Evolutionary conservation across 352 stramenopile species (phyloP).

Genomic region (Phytophthora podocarpi): DNA sequence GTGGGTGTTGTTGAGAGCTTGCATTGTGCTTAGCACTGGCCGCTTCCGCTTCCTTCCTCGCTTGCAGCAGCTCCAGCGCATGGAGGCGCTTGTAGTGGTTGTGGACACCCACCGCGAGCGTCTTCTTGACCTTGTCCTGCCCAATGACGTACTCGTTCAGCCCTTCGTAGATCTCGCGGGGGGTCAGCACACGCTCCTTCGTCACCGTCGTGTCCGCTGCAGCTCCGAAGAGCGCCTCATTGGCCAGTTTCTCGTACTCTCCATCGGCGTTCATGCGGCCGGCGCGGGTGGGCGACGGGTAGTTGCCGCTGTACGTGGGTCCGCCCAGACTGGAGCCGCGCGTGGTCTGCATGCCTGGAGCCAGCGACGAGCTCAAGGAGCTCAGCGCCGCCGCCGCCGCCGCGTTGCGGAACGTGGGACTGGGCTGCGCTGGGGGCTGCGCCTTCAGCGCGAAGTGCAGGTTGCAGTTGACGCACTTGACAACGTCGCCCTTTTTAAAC

Average conservation of each 20-base stretch:
- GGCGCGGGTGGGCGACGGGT: constrained; percentile 16
- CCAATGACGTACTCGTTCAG: constrained; percentile 98
- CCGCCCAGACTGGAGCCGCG: constrained; percentile 44
- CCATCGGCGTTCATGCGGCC: constrained; percentile 71
- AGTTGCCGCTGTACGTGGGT: constrained; percentile 31
- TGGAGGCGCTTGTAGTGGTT: constrained; percentile 98
- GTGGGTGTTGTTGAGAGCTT: constrained; percentile 30
- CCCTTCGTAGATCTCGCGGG: constrained; percentile 93
- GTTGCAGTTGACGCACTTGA: constrained; percentile 76
- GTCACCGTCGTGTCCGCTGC: constrained; percentile 14
- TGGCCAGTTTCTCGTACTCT: constrained; percentile 78
- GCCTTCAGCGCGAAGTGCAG: constrained; percentile 77
- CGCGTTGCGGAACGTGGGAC: constrained; percentile 61
- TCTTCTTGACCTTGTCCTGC: constrained; percentile 97
- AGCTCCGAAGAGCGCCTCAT: constrained; percentile 44
- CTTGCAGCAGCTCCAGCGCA: constrained; percentile 61
- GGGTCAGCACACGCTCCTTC: constrained; percentile 81
- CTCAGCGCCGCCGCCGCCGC: constrained; percentile 67
- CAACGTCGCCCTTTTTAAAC: constrained; percentile 81
- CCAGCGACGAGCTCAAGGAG: constrained; percentile 67
- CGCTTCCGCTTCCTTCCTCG: constrained; percentile 48
- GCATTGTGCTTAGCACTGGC: constrained; percentile 26
- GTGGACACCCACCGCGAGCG: constrained; percentile 95
- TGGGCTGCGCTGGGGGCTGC: constrained; percentile 25
- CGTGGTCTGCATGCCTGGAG: constrained; percentile 49